Base-by-base conservation (phyloP, 805 yeast species). In the Cyberlindnera saturnus region DNA sequence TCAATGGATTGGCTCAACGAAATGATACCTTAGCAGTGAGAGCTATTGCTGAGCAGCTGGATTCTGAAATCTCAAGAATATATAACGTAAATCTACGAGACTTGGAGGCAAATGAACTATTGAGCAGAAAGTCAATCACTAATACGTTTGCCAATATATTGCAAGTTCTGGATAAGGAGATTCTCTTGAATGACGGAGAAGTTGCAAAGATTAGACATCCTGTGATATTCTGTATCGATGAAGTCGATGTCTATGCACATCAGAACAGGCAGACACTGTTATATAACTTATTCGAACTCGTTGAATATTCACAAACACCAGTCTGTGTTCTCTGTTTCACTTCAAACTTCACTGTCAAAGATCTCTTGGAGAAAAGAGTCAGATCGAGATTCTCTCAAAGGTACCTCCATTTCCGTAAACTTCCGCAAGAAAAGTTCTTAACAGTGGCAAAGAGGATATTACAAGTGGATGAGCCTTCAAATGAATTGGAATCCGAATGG, bases 301-400 rank as follows among this genome's bases (percentile, higher is more conserved):
- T 96, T 2, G 96, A 88, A 57, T 73, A 66, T 44, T 67, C 79
- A 36, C 72, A 79, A 16, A 70, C 76, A 2, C 95, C 96, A 1
- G 79, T 90, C 5, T 76, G 93, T 40, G 86, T 91, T 6, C 62
- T 93, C 38, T 97, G 98, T 2, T 63, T 83, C 11, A 81, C 95
- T 1, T 74, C 90, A 1, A 80, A 82, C 41, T 69, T 87, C 39
- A 86, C 86, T 6, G 74, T 88, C 0, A 70, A 90, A 39, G 97
- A 91, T 53, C 70, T 79, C 53, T 67, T 93, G 37, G 99, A 93
- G 57, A 93, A 91, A 57, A 73, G 99, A 55, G 98, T 93, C 1
- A 75, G 88, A 51, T 82, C 95, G 44, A 68, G 99, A 50, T 93
- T 90, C 60, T 81, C 93, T 15, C 96, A 91, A 57, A 67, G 95